Conservation (phyloP, 148 eudicot genomes). For the Dianthus caryophyllus region DNA sequence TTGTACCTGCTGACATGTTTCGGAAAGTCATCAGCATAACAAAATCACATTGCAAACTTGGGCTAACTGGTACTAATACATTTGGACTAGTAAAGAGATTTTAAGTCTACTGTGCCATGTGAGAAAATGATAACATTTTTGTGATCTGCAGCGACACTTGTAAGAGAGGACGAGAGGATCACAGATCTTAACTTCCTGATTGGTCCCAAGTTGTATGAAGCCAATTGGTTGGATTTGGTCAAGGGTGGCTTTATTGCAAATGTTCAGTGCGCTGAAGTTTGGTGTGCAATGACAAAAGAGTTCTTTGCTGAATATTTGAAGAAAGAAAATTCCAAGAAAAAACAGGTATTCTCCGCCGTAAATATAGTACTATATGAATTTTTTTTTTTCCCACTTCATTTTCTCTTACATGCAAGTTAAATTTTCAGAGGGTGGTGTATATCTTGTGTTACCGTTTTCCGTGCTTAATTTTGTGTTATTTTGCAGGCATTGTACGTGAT, state of each 20-base stretch:
- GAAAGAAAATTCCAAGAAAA: slow-evolving; percentile 96
- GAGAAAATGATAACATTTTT: slow-evolving; percentile 22
- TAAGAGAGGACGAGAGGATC: slow-evolving; percentile 98
- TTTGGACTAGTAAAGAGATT: slow-evolving; percentile 11
- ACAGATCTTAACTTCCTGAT: slow-evolving; percentile 96
- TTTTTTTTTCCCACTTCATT: no score
- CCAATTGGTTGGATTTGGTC: slow-evolving; percentile 96
- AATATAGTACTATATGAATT: neutral
- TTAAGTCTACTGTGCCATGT: slow-evolving; percentile 1
- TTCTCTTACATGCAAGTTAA: neutral
- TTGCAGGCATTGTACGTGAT: slow-evolving; percentile 91
- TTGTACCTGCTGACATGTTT: slow-evolving; percentile 99
- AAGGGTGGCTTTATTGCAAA: slow-evolving; percentile 97
- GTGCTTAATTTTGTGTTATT: slow-evolving; percentile 1
- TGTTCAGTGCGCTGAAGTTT: slow-evolving; percentile 98
- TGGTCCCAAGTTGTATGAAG: slow-evolving; percentile 97
- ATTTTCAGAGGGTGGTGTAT: no score
- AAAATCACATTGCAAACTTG: slow-evolving; percentile 97
- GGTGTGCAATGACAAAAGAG: slow-evolving; percentile 99
- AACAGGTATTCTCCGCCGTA: slow-evolving; percentile 45
- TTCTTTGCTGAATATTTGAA: slow-evolving; percentile 91
- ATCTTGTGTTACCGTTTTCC: neutral
- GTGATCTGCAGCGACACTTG: slow-evolving; percentile 82
- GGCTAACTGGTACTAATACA: slow-evolving; percentile 72
- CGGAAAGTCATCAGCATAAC: slow-evolving; percentile 94